Conservation (phyloP, 345 rosid species). For the Microthlaspi erraticum region DNA sequence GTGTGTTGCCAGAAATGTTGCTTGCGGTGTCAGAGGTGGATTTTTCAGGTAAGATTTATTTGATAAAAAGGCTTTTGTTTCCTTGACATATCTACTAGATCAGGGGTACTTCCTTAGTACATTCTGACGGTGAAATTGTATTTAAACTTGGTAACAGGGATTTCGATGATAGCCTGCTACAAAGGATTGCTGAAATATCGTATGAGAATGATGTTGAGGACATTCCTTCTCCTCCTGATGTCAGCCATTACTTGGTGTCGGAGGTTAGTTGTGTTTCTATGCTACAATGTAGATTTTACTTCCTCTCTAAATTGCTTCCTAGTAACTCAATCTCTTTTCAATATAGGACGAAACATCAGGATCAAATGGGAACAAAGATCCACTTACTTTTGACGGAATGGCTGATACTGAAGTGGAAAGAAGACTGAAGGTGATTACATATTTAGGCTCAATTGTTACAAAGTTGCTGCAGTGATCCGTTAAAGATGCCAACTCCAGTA, state of each 20-base stretch:
- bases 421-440: slow-evolving; percentile 69
- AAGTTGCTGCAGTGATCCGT: slow-evolving; percentile 25
- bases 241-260: slow-evolving; percentile 84
- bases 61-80: slow-evolving; percentile 22
- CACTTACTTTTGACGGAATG: slow-evolving; percentile 79
- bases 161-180: slow-evolving; percentile 89
- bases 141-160: slow-evolving; percentile 66
- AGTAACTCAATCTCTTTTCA: slow-evolving; percentile 35
- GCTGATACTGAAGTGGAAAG: slow-evolving; percentile 87
- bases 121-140: slow-evolving; percentile 32
- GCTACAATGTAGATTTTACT: slow-evolving; percentile 15
- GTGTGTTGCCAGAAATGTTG: slow-evolving; percentile 94
- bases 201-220: slow-evolving; percentile 79
- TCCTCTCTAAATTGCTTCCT: slow-evolving; percentile 26
- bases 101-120: slow-evolving; percentile 26
- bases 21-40: slow-evolving; percentile 95
- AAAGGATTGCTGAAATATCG: slow-evolving; percentile 69
- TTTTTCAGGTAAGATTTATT: slow-evolving; percentile 78
- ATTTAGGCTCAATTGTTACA: slow-evolving; percentile 7
- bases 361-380: slow-evolving; percentile 71
- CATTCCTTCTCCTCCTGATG: slow-evolving; percentile 91
- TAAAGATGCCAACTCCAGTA: slow-evolving; percentile 15
- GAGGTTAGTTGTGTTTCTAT: slow-evolving; percentile 68
- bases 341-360: slow-evolving; percentile 77
- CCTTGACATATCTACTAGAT: slow-evolving; percentile 23